These are phyloP conservation scores for Aspergillus nanangensis DNA, from an alignment of 495 filamentous ascomycete species.

Conservation along the genomic window DNA sequence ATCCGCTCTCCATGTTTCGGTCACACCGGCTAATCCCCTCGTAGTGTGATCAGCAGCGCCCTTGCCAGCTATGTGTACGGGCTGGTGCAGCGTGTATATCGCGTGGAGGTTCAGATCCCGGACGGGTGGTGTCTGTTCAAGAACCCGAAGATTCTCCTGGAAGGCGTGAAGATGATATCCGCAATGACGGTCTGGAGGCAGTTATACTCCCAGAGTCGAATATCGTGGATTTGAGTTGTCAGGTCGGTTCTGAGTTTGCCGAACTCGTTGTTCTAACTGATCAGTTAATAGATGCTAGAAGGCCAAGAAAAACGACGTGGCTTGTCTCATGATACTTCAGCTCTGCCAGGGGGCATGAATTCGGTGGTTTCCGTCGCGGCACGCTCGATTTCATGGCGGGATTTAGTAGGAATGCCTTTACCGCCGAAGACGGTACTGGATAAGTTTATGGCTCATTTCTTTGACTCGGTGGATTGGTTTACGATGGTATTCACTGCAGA, in stretches of 20 bases:
- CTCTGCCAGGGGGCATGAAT: constrained; percentile 9
- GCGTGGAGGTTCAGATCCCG: not conserved
- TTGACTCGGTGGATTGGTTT: constrained; percentile 13
- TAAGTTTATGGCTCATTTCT: constrained; percentile 8
- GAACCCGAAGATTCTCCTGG: not conserved
- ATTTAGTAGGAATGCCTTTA: constrained; percentile 6
- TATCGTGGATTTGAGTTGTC: not conserved
- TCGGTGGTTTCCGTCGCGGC: not conserved
- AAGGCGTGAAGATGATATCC: not conserved
- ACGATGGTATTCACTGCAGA: constrained; percentile 8
- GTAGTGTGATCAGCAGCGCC: not conserved
- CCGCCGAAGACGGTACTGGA: constrained; percentile 4
- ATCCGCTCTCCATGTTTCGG: not conserved
- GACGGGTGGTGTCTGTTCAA: not conserved
- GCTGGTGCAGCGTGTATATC: not conserved
- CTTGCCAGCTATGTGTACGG: constrained; percentile 1
- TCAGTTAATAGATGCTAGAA: not conserved
- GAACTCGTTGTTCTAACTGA: not conserved
- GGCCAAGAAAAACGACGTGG: not conserved
- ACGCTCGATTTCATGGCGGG: constrained; percentile 6
- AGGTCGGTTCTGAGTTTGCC: not conserved
- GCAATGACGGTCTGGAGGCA: not conserved
- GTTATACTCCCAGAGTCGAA: not conserved
- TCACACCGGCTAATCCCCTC: not conserved
- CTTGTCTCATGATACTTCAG: constrained; percentile 6